Conservation (phyloP, 2,329 filamentous ascomycete species). For the Fusarium gaditjirri region DNA sequence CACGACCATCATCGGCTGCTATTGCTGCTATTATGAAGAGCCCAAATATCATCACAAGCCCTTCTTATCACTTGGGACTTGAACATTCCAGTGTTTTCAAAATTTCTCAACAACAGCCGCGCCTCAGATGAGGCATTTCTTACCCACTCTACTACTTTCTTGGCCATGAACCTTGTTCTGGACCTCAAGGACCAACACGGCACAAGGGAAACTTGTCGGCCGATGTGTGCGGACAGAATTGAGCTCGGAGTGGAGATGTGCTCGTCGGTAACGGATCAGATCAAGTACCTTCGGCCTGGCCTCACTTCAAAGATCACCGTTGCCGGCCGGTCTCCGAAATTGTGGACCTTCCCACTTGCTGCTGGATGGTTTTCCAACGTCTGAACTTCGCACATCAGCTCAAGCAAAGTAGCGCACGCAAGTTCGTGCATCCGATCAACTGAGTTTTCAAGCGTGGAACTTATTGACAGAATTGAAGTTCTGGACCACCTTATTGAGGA, state of each 20-base stretch:
- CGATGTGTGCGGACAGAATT: slow-evolving; percentile 9
- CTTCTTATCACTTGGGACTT: neutral
- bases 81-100: neutral
- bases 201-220: slow-evolving; percentile 14
- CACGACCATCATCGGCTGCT: neutral
- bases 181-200: neutral
- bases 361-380: neutral
- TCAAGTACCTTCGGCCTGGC: slow-evolving; percentile 19
- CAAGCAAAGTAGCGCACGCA: slow-evolving; percentile 13
- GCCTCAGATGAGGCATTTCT: slow-evolving; percentile 26
- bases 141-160: slow-evolving; percentile 17
- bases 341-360: slow-evolving; percentile 15
- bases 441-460: slow-evolving; percentile 30
- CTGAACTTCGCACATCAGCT: neutral
- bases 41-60: neutral
- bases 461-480: neutral
- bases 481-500: slow-evolving; percentile 3
- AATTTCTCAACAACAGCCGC: neutral
- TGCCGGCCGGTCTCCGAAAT: slow-evolving; percentile 12
- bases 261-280: slow-evolving; percentile 36
- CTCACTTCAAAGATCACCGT: slow-evolving; percentile 4
- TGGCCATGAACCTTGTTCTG: slow-evolving; percentile 27
- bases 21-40: neutral
- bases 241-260: slow-evolving; percentile 24
- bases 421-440: slow-evolving; percentile 12